These are phyloP conservation scores for Xylaria sp. DNA, from an alignment of 2,329 filamentous ascomycete genomes.

Conservation along the genomic window DNA sequence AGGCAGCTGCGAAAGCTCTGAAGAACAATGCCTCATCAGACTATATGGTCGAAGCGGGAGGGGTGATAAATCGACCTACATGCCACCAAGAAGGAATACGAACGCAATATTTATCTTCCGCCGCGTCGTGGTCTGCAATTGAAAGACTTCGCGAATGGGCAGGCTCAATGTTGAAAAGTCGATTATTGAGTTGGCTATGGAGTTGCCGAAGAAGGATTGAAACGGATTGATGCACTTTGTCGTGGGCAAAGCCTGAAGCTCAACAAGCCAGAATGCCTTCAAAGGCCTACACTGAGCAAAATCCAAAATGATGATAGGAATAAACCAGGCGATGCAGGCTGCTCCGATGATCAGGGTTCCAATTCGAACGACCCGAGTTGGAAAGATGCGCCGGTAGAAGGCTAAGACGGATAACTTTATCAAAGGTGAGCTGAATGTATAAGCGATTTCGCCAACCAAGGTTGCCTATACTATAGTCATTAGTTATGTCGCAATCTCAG, in stretches of 20 bases:
- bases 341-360: slow-evolving; percentile 19
- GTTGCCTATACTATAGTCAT: background rate
- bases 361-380: slow-evolving; percentile 23
- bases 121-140: background rate
- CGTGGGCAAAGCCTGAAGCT: slow-evolving; percentile 13
- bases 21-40: background rate
- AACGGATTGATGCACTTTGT: slow-evolving; percentile 33
- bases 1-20: background rate
- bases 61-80: slow-evolving; percentile 12
- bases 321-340: slow-evolving; percentile 23
- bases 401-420: slow-evolving; percentile 31
- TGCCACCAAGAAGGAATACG: slow-evolving; percentile 32
- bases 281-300: slow-evolving; percentile 36
- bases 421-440: slow-evolving; percentile 21
- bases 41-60: no score
- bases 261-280: slow-evolving; percentile 31
- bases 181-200: slow-evolving; percentile 31
- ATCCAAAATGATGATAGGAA: slow-evolving; percentile 27
- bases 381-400: slow-evolving; percentile 32
- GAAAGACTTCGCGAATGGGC: slow-evolving; percentile 27
- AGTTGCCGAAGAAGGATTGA: slow-evolving; percentile 30
- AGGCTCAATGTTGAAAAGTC: slow-evolving; percentile 33
- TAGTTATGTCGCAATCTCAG: no score
- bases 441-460: background rate
- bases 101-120: slow-evolving; percentile 21